Evolutionary conservation across 139 green algal species (phyloP).

Genomic region (Micractinium sp.): DNA sequence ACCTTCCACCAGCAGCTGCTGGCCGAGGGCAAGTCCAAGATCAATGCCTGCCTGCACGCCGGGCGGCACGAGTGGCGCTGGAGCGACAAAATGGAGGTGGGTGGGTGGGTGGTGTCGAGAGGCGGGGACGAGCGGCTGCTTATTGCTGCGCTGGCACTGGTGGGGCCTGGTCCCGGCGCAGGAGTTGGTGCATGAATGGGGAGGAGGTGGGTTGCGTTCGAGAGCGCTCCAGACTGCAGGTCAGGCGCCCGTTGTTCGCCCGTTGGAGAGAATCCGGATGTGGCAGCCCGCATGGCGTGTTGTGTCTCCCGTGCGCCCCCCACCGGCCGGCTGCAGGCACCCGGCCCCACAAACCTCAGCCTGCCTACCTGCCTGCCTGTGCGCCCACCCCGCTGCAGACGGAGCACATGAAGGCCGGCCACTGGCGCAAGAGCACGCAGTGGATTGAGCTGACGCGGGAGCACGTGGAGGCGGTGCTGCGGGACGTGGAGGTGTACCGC

Average conservation of each 20-base stretch:
- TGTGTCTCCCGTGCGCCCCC: too few species aligned
- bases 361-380: neutral
- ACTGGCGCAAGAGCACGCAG: conserved; percentile 46
- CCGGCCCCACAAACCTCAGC: too few species aligned
- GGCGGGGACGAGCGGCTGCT: too few species aligned
- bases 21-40: conserved; percentile 3
- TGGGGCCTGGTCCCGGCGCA: too few species aligned
- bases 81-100: conserved; percentile 1
- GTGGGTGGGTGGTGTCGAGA: neutral
- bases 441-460: conserved; percentile 32
- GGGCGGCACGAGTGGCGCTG: conserved; percentile 24
- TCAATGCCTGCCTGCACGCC: neutral
- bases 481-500: conserved; percentile 34
- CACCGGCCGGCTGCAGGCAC: too few species aligned
- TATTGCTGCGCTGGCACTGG: neutral
- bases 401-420: neutral
- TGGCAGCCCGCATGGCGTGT: too few species aligned
- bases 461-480: conserved; percentile 33
- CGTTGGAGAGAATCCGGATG: too few species aligned
- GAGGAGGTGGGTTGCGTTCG: neutral
- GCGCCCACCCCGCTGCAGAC: neutral
- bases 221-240: too few species aligned
- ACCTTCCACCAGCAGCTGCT: conserved; percentile 38
- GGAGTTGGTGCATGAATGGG: neutral
- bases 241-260: too few species aligned